phyloP scores from a whole-genome alignment of 495 filamentous ascomycete genomes.

The Cladorrhinum samala region DNA sequence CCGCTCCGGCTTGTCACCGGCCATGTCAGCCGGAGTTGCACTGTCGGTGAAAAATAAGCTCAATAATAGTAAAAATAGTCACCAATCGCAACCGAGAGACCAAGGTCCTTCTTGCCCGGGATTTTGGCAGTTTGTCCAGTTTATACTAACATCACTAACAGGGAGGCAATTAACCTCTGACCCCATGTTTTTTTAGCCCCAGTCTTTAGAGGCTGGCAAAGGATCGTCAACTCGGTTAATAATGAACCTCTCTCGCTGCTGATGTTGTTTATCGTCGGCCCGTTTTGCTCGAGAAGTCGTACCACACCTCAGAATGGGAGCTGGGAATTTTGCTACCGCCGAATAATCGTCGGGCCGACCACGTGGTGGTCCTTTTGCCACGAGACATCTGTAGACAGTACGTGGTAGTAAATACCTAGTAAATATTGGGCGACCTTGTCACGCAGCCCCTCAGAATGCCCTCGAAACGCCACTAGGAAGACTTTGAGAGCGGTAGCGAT shows the following conservation, averaged over 20 bases:
- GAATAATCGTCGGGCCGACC: conserved; percentile 3
- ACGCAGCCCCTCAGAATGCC: too few species aligned
- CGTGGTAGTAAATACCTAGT: too few species aligned
- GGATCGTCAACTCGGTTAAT: too few species aligned
- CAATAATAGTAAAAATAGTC: conserved; percentile 7
- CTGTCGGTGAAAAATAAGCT: conserved; percentile 4
- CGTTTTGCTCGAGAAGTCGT: too few species aligned
- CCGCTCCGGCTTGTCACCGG: conserved; percentile 13
- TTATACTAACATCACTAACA: too few species aligned
- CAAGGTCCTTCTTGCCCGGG: background rate
- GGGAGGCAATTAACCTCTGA: background rate
- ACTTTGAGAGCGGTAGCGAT: background rate
- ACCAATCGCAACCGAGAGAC: background rate
- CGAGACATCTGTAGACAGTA: background rate
- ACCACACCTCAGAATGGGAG: too few species aligned
- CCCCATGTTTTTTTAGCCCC: background rate
- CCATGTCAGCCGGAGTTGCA: conserved; percentile 10
- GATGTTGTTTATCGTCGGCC: too few species aligned
- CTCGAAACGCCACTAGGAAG: too few species aligned
- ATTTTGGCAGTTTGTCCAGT: background rate
- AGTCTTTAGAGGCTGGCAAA: too few species aligned
- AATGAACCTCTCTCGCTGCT: too few species aligned
- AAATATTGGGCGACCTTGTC: too few species aligned
- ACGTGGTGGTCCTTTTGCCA: background rate
- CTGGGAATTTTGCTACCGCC: too few species aligned